phyloP scores from a whole-genome alignment of 2,329 filamentous ascomycete genomes.

The Ophiocordyceps camponoti-rufipedis region DNA sequence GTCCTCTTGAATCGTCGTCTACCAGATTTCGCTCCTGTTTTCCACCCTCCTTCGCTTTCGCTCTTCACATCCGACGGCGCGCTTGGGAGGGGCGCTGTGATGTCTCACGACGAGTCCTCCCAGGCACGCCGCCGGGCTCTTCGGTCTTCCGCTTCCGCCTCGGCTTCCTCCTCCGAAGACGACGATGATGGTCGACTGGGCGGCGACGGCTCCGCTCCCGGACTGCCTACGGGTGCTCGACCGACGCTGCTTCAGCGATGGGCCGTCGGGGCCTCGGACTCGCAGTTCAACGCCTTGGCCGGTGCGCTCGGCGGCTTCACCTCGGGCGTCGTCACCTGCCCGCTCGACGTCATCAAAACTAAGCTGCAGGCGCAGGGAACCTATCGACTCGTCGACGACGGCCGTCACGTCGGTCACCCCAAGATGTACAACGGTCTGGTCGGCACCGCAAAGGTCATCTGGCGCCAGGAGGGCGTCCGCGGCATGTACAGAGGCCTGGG shows the following conservation, averaged over 20 bases:
- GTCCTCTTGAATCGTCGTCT: background rate
- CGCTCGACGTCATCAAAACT: constrained; percentile 97
- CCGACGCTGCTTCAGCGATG: constrained; percentile 34
- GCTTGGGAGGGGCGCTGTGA: constrained; percentile 13
- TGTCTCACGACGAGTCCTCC: constrained; percentile 32
- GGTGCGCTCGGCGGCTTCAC: constrained; percentile 83
- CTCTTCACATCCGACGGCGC: background rate
- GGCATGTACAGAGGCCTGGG: constrained; percentile 89
- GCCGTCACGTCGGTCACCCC: constrained; percentile 27
- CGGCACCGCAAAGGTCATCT: constrained; percentile 73
- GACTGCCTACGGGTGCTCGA: constrained; percentile 10
- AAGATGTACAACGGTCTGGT: constrained; percentile 70
- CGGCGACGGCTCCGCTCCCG: constrained; percentile 10
- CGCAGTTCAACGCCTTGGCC: constrained; percentile 64
- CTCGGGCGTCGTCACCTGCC: constrained; percentile 87
- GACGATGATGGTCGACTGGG: constrained; percentile 6
- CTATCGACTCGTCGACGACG: constrained; percentile 38
- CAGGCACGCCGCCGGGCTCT: constrained; percentile 11
- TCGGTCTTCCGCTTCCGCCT: constrained; percentile 19
- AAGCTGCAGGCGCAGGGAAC: constrained; percentile 92
- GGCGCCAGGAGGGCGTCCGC: constrained; percentile 69
- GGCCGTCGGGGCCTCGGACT: constrained; percentile 36
- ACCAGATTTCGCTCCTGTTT: background rate
- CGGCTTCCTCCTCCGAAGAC: constrained; percentile 11
- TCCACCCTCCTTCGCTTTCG: background rate